These are phyloP conservation scores for Blastobotrys arbuscula DNA, from an alignment of 1,139 yeast species.

Conservation along the genomic window DNA sequence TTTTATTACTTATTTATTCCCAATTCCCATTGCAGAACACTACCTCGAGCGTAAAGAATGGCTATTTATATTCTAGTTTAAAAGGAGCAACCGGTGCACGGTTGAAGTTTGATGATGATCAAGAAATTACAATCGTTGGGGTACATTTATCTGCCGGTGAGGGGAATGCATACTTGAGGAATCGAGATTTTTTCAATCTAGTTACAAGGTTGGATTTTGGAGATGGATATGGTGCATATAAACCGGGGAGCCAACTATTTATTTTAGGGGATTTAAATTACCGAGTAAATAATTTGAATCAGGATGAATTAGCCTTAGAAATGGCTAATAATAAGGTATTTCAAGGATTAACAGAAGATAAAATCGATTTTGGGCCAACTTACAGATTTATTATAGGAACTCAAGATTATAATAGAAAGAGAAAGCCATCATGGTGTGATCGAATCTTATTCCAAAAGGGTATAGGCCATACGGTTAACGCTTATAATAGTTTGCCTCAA, in stretches of 20 bases:
- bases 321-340: constrained; percentile 40
- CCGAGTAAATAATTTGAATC: constrained; percentile 33
- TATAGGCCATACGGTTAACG: constrained; percentile 23
- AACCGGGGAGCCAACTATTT: constrained; percentile 55
- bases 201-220: constrained; percentile 53
- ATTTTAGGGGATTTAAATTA: constrained; percentile 83
- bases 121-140: constrained; percentile 53
- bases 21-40: constrained; percentile 33
- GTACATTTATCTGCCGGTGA: constrained; percentile 77
- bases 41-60: constrained; percentile 42
- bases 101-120: constrained; percentile 35
- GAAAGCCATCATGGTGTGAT: constrained; percentile 90
- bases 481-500: constrained; percentile 45
- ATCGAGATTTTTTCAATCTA: constrained; percentile 46
- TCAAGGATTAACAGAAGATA: constrained; percentile 59
- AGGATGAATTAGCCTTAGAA: constrained; percentile 56
- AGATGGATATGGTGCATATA: constrained; percentile 54
- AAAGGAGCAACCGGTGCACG: constrained; percentile 73
- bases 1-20: constrained; percentile 52
- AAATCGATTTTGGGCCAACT: constrained; percentile 63
- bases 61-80: constrained; percentile 54
- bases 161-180: constrained; percentile 52
- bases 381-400: constrained; percentile 58
- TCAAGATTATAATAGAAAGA: constrained; percentile 47
- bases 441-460: constrained; percentile 59